phyloP scores from a whole-genome alignment of 129 eudicot genomes.

The Kitagawia praeruptora region DNA sequence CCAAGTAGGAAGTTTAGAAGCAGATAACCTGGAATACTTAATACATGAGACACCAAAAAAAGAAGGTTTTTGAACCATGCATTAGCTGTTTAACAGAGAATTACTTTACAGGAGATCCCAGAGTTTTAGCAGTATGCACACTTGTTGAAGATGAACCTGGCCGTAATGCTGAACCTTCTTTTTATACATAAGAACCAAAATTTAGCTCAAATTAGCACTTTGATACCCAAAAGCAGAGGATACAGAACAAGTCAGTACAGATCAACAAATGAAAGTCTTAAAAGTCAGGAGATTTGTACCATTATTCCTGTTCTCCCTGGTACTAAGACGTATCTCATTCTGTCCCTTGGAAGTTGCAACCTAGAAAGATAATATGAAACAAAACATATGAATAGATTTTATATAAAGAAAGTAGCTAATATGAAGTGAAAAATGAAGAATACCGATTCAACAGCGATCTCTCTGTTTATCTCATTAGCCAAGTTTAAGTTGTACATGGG shows the following conservation, averaged over 20 bases:
- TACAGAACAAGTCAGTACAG: neutral
- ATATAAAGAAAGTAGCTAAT: neutral
- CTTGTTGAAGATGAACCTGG: constrained; percentile 14
- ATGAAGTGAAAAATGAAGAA: neutral
- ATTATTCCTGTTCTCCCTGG: constrained; percentile 1
- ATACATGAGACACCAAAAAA: neutral
- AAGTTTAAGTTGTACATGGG: constrained; percentile 7
- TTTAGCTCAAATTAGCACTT: neutral
- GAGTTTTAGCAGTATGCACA: neutral
- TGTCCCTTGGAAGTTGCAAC: constrained; percentile 11
- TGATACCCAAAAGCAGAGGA: neutral
- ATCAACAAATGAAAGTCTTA: neutral
- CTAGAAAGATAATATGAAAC: constrained; percentile 8
- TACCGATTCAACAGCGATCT: constrained; percentile 2
- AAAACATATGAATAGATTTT: neutral
- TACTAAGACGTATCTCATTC: neutral
- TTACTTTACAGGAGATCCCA: constrained; percentile 16
- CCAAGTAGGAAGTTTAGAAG: constrained; percentile 21
- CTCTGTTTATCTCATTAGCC: constrained; percentile 2
- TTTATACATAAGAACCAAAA: neutral
- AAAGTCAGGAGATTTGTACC: constrained; percentile 11
- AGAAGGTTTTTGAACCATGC: neutral
- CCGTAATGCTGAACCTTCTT: constrained; percentile 12
- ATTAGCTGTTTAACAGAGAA: neutral
- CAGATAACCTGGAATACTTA: constrained; percentile 15